Evolutionary conservation across 2,329 filamentous ascomycete species (phyloP).

Genomic region (Lasiodiplodia hormozganensis): DNA sequence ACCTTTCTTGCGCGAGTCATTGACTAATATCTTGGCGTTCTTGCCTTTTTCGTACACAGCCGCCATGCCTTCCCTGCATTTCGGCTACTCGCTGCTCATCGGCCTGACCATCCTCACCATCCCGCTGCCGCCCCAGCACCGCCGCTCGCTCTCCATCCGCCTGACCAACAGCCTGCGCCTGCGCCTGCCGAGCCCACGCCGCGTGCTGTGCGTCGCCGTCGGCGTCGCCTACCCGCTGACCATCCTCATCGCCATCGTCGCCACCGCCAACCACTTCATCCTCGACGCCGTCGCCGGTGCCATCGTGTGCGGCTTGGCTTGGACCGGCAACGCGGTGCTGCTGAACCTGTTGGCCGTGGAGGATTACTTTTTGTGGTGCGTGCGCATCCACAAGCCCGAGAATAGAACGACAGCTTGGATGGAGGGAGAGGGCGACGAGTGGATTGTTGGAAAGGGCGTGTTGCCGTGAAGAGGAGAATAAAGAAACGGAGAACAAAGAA

Average conservation of each 20-base stretch:
- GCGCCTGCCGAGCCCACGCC: constrained; percentile 57
- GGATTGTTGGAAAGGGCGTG: constrained; percentile 22
- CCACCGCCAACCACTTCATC: constrained; percentile 76
- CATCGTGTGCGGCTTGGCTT: constrained; percentile 68
- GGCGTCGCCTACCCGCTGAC: constrained; percentile 69
- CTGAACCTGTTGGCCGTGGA: constrained; percentile 71
- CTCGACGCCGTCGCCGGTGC: constrained; percentile 75
- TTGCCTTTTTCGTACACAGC: constrained; percentile 48
- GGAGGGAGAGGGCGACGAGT: constrained; percentile 15
- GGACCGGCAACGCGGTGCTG: constrained; percentile 62
- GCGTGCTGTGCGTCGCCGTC: constrained; percentile 56
- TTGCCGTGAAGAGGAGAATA: not conserved
- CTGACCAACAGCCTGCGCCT: constrained; percentile 40
- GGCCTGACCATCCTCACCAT: constrained; percentile 72
- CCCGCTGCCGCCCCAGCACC: constrained; percentile 64
- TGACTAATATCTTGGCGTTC: not conserved
- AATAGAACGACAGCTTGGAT: not conserved
- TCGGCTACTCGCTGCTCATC: constrained; percentile 76
- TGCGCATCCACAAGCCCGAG: constrained; percentile 70
- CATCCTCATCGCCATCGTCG: constrained; percentile 72
- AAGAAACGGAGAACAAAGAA: not conserved
- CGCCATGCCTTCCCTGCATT: constrained; percentile 78
- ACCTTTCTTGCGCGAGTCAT: not conserved
- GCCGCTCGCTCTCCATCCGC: constrained; percentile 47
- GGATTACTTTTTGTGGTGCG: constrained; percentile 69